Evolutionary conservation across 495 filamentous ascomycete genomes (phyloP), one percentile per base, ranked within the genome.

Genomic region (Collariella sp.): DNA sequence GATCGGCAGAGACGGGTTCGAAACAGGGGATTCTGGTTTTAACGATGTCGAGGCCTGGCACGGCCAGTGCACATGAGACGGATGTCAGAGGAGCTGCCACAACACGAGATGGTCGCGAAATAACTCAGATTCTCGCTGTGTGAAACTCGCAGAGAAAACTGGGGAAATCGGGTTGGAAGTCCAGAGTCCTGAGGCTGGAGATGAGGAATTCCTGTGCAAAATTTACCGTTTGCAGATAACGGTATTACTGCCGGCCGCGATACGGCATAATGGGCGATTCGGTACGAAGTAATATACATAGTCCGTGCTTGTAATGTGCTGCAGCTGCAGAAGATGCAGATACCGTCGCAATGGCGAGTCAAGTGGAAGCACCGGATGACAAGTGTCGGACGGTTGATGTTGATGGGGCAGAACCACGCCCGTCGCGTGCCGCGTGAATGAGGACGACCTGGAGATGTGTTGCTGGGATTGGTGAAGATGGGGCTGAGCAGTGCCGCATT

Each of bases 1-100:
- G 19, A n/a, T 47, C 56, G 36, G 50, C 44, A n/a, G 50, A 45
- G 33, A 50, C 10, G 26, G 42, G 23, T 54, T 58, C 56, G 50
- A 54, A 54, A 54, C 50, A 54, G 23, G 40, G 13, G 31, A 43
- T 20, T 31, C 56, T 50, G 38, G 44, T 58, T 50, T 53, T 34
- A 35, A n/a, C n/a, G n/a, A n/a, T n/a, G n/a, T n/a, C n/a, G 40
- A 36, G 29, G 15, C 10, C 16, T n/a, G n/a, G 13, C 31, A 35
- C 12, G 18, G 12, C n/a, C 15, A 41, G 10, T 34, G 11, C 26
- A 29, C 20, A 22, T 5, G 12, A 35, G 15, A 12, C 35, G 9
- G 42, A 16, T 35, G 3, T 24, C 33, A 19, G 42, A 16, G 35
- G 4, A 38, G 35, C 11, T 4, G 5, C 15, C 10, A 5, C 35